A percentile compares a stretch with the other conserved stretches of the same genome.
Evolutionary conservation across 1,284 basidiomycete species (phyloP).

Genomic region (Irpex sp.): DNA sequence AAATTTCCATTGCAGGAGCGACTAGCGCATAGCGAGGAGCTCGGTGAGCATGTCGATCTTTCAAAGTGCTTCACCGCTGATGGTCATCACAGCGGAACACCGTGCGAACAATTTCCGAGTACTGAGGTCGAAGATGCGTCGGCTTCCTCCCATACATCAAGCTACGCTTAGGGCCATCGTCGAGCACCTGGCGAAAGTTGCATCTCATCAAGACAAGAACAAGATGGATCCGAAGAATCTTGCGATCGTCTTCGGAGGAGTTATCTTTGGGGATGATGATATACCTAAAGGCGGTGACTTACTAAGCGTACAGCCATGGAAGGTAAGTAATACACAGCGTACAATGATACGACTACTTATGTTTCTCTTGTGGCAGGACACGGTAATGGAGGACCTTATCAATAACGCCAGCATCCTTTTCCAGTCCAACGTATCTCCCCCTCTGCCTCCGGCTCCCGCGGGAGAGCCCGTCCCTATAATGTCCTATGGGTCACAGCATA

Average conservation of each 20-base stretch:
- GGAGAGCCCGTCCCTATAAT: constrained; percentile 52
- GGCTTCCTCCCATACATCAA: constrained; percentile 85
- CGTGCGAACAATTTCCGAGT: constrained; percentile 68
- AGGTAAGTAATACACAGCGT: constrained; percentile 42
- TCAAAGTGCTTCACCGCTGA: constrained; percentile 9
- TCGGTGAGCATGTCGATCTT: constrained; percentile 42
- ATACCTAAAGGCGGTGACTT: constrained; percentile 73
- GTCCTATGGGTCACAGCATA: constrained; percentile 66
- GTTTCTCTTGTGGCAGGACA: constrained; percentile 61
- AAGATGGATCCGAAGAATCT: constrained; percentile 95
- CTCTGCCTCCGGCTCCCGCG: constrained; percentile 62
- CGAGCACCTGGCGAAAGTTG: constrained; percentile 84
- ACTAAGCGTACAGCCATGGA: constrained; percentile 65
- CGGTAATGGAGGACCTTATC: constrained; percentile 86
- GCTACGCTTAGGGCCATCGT: constrained; percentile 85
- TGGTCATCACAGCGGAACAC: constrained; percentile 55
- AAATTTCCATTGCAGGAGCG: constrained; percentile 81
- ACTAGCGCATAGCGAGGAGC: constrained; percentile 75
- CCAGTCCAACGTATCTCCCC: constrained; percentile 43
- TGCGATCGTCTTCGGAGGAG: constrained; percentile 81
- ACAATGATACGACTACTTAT: background rate
- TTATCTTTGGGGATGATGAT: constrained; percentile 89
- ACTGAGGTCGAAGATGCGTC: constrained; percentile 77
- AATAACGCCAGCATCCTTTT: constrained; percentile 61
- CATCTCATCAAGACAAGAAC: constrained; percentile 68